phyloP scores from a whole-genome alignment of 345 rosid genomes.

The Eucalyptus marginata region DNA sequence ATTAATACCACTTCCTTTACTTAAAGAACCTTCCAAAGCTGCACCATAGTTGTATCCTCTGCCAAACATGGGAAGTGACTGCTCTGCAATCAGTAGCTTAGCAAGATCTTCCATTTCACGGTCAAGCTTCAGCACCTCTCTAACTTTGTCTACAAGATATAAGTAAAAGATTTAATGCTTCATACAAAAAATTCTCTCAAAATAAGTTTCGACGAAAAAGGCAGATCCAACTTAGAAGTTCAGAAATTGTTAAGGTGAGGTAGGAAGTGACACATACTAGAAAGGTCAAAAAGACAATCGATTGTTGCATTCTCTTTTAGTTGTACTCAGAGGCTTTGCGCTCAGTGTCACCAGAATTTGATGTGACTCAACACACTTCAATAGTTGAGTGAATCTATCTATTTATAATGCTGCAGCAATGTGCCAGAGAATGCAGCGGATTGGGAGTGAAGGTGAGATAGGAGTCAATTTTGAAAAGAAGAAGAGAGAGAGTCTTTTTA shows the following conservation, averaged over 20 bases:
- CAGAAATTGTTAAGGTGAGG: neutral
- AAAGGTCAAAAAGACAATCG: conserved; percentile 58
- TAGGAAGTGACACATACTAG: conserved; percentile 28
- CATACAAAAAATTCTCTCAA: neutral
- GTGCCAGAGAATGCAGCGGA: no score
- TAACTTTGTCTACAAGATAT: conserved; percentile 49
- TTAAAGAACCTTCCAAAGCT: conserved; percentile 82
- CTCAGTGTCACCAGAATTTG: neutral
- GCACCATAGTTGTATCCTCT: conserved; percentile 93
- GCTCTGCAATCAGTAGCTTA: conserved; percentile 54
- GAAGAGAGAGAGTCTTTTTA: no score
- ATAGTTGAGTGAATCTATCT: neutral
- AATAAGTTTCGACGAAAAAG: neutral
- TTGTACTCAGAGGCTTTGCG: neutral
- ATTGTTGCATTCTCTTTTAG: neutral
- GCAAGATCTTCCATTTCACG: conserved; percentile 84
- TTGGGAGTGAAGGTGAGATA: no score
- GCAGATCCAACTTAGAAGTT: neutral
- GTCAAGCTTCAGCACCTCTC: conserved; percentile 83
- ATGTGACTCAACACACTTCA: neutral
- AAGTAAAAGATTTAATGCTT: neutral
- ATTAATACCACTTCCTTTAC: conserved; percentile 93
- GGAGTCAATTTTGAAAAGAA: no score
- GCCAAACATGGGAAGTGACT: conserved; percentile 87
- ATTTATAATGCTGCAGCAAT: no score